Percentiles rank a stretch among this genome's conserved stretches.
phyloP scores from a whole-genome alignment of 495 filamentous ascomycete species.

The Melanomma pulvis-pyrius region DNA sequence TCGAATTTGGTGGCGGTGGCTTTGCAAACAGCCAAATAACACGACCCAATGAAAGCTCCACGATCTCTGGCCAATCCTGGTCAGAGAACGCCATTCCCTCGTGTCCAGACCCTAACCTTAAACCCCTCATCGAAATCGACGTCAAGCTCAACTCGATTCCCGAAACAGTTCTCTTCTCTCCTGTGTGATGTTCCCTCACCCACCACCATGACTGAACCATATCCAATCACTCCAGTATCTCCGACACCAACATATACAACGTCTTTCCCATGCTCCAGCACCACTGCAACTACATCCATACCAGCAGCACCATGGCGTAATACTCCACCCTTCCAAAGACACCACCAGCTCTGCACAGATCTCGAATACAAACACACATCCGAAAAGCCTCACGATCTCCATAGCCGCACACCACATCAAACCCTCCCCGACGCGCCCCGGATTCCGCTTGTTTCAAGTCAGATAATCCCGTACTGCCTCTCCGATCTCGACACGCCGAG shows the following conservation, averaged over 20 bases:
- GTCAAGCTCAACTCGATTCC: background rate
- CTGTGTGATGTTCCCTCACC: background rate
- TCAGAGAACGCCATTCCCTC: background rate
- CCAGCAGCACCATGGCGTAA: background rate
- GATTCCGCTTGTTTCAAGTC: background rate
- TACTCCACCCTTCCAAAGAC: constrained; percentile 3
- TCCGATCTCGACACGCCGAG: constrained; percentile 11
- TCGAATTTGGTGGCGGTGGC: background rate
- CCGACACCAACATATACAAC: background rate
- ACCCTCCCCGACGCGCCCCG: constrained; percentile 25
- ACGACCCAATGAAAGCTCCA: background rate
- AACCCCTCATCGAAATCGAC: no score
- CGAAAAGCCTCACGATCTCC: constrained; percentile 8
- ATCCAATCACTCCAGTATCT: background rate
- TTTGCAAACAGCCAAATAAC: background rate
- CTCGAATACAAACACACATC: constrained; percentile 1
- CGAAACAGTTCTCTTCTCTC: background rate
- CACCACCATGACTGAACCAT: background rate
- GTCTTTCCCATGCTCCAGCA: background rate
- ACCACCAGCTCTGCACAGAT: constrained; percentile 7
- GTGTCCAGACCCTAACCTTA: background rate
- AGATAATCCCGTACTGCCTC: constrained; percentile 11
- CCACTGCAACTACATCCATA: constrained; percentile 6
- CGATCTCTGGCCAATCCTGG: background rate
- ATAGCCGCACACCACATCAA: background rate